Conservation (phyloP, 2,329 filamentous ascomycete genomes). For the Venturia pyrina region DNA sequence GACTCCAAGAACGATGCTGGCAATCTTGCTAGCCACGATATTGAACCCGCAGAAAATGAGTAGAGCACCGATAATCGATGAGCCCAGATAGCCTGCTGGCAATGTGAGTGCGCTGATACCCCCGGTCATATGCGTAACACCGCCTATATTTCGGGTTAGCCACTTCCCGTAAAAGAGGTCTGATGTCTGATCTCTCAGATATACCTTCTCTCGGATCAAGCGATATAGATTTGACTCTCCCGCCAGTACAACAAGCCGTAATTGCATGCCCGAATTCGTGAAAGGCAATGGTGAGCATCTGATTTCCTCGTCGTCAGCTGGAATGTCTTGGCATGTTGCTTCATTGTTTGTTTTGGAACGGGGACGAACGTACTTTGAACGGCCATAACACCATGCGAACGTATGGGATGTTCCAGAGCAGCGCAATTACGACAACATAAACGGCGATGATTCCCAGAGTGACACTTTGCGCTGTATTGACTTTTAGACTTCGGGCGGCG, state of each 20-base stretch:
- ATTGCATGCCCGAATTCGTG: constrained; percentile 72
- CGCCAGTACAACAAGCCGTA: constrained; percentile 61
- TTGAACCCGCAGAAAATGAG: constrained; percentile 74
- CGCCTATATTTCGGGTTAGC: constrained; percentile 65
- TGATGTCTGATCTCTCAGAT: too few relatives aligned
- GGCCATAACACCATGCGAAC: constrained; percentile 68
- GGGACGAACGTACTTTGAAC: constrained; percentile 52
- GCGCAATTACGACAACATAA: constrained; percentile 63
- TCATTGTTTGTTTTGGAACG: neutral
- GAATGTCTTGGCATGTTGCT: neutral
- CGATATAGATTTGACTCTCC: constrained; percentile 58
- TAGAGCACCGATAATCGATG: constrained; percentile 64
- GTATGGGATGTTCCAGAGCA: constrained; percentile 73
- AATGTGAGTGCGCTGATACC: constrained; percentile 61
- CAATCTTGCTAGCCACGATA: constrained; percentile 72
- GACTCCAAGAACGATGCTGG: constrained; percentile 60
- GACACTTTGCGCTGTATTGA: constrained; percentile 58
- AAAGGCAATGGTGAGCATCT: constrained; percentile 78
- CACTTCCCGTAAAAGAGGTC: constrained; percentile 23
- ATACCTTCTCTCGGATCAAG: too few relatives aligned
- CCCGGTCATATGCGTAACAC: constrained; percentile 67
- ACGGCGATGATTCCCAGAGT: constrained; percentile 62
- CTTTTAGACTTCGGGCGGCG: constrained; percentile 44
- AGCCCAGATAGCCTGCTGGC: constrained; percentile 69
- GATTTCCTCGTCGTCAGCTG: neutral